Conservation (phyloP, 192 early-diverging fungal genomes). For the Spinellus fusiger region DNA sequence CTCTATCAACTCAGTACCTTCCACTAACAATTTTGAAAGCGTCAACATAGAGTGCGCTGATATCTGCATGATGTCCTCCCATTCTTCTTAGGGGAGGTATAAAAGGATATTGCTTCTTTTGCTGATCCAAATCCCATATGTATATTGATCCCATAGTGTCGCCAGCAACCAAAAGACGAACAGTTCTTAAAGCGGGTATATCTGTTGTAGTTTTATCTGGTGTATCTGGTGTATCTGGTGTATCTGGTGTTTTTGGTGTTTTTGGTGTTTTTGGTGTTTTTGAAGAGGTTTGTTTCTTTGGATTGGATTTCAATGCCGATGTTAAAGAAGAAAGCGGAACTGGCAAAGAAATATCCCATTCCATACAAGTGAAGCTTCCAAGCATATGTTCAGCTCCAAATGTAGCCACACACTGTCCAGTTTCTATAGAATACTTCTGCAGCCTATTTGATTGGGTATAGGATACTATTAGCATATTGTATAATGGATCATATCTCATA, state of each 20-base stretch:
- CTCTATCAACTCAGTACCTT: slow-evolving; percentile 5
- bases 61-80: slow-evolving; percentile 13
- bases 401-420: slow-evolving; percentile 12
- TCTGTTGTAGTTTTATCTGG: neutral
- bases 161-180: slow-evolving; percentile 41
- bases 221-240: too few relatives aligned
- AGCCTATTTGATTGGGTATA: slow-evolving; percentile 12
- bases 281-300: too few relatives aligned
- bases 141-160: slow-evolving; percentile 45
- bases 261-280: too few relatives aligned
- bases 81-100: slow-evolving; percentile 12
- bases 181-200: neutral
- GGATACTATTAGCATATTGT: slow-evolving; percentile 8
- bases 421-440: slow-evolving; percentile 14
- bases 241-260: too few relatives aligned
- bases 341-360: slow-evolving; percentile 17
- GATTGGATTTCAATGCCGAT: neutral
- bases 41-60: slow-evolving; percentile 29
- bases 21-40: slow-evolving; percentile 33
- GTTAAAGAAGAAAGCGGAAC: slow-evolving; percentile 2
- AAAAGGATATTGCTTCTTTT: slow-evolving; percentile 28
- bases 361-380: slow-evolving; percentile 19
- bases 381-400: slow-evolving; percentile 8
- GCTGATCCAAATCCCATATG: slow-evolving; percentile 44
- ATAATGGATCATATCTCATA: slow-evolving; percentile 12